Evolutionary conservation across 2,329 filamentous ascomycete species (phyloP).

Genomic region (Pyrenophora seminiperda): DNA sequence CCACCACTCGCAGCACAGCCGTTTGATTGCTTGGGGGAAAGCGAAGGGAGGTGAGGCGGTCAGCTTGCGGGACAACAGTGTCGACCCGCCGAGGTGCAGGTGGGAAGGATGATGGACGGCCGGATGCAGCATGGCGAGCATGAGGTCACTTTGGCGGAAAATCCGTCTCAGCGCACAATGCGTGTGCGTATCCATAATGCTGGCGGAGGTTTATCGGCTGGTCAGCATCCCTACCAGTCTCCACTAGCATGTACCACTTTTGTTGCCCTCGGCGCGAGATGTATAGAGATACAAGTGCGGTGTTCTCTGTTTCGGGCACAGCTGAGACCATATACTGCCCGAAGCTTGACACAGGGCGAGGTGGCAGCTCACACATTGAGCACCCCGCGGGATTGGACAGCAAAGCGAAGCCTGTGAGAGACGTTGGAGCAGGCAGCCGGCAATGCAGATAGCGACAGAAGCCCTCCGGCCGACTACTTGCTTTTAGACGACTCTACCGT

Average conservation of each 20-base stretch:
- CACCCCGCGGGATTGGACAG: slow-evolving; percentile 12
- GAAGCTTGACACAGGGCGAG: slow-evolving; percentile 16
- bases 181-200: slow-evolving; percentile 2
- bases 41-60: slow-evolving; percentile 36
- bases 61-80: slow-evolving; percentile 31
- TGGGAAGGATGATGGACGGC: slow-evolving; percentile 16
- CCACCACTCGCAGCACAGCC: slow-evolving; percentile 23
- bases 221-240: slow-evolving; percentile 6
- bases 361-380: slow-evolving; percentile 9
- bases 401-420: slow-evolving; percentile 19
- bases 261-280: slow-evolving; percentile 10
- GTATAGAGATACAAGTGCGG: slow-evolving; percentile 9
- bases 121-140: slow-evolving; percentile 14
- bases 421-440: slow-evolving; percentile 23
- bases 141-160: slow-evolving; percentile 24
- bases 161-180: slow-evolving; percentile 13
- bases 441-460: slow-evolving; percentile 14
- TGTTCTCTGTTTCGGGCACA: slow-evolving; percentile 12
- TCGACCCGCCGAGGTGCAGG: slow-evolving; percentile 23
- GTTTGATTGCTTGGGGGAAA: slow-evolving; percentile 26
- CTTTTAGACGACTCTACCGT: slow-evolving; percentile 5
- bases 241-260: slow-evolving; percentile 12
- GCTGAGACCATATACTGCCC: slow-evolving; percentile 16
- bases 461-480: slow-evolving; percentile 10
- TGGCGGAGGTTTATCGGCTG: slow-evolving; percentile 14